Base-by-base conservation (phyloP, 768 basidiomycete genomes). In the Kwoniella mangroviensis region DNA sequence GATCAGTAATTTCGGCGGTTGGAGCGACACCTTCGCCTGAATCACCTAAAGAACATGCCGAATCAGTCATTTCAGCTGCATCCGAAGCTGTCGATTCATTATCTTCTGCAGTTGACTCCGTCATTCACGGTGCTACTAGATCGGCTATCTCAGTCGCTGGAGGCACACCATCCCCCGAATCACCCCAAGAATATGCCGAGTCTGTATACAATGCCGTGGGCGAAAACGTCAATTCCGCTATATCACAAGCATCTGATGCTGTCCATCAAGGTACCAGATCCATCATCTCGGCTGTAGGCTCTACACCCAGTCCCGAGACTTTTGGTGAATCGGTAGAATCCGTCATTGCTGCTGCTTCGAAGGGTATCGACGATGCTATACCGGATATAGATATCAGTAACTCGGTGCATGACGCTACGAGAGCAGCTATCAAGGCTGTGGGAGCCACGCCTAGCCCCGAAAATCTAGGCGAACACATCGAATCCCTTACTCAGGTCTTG, bases 11-110 rank as follows among this genome's bases (percentile, higher is more conserved):
- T 42, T 72, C 65, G 54, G 77, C 79, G 12, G 77, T 65, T 13
- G 79, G 77, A 4, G 77, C 64, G 17, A 79, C 77, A 54, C 77
- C 79, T 43, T 71, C 74, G 0, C 74, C 79, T 3, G 78, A 81
- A 54, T 59, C 56, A 21, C 53, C 71, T 10, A 53, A 63, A 43
- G 79, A 79, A 65, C 68, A 79, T 41, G 70, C 69, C 54, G 75
- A 73, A 63, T 72, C 67, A 15, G 65, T 64, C 13, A 26, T 65
- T 63, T 57, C 60, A 17, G 64, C 45, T 40, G 69, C 69, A 12
- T 51, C 53, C 9, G 65, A 69, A 28, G 57, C 43, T n/a, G 63
- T 57, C 4, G 58, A 56, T 11, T 70, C 69, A 7, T 55, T 69
- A 3, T 63, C 58, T 40, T 51, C 34, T 17, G 74, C 62, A 2